A percentile compares a stretch with the other conserved stretches of the same genome.
phyloP scores from a whole-genome alignment of 2,329 filamentous ascomycete genomes.

The Pseudomassariella vexata region DNA sequence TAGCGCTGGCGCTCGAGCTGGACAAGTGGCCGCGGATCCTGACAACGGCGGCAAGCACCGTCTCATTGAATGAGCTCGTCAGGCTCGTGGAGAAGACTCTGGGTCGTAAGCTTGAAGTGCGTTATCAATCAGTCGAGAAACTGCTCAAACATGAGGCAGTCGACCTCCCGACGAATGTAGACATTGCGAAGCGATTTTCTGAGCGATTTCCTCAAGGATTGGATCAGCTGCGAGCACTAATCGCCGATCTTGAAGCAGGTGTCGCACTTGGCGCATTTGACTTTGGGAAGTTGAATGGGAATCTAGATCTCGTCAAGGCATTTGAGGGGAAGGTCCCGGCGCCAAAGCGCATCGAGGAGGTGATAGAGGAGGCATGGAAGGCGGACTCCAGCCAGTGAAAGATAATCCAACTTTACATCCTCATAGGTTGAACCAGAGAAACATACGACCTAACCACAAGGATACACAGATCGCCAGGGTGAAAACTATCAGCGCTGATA shows the following conservation, averaged over 20 bases:
- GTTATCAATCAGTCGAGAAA: constrained; percentile 18
- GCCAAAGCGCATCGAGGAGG: constrained; percentile 11
- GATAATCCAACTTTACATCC: neutral
- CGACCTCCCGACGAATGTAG: constrained; percentile 20
- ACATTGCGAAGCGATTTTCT: constrained; percentile 16
- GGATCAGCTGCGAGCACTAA: constrained; percentile 17
- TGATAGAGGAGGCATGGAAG: constrained; percentile 14
- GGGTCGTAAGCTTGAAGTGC: constrained; percentile 17
- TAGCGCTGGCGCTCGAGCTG: constrained; percentile 22
- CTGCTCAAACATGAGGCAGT: constrained; percentile 15
- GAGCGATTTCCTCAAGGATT: constrained; percentile 20
- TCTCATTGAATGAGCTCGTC: constrained; percentile 24
- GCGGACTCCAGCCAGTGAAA: constrained; percentile 1
- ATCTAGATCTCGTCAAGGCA: constrained; percentile 15
- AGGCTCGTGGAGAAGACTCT: constrained; percentile 13
- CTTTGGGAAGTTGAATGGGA: constrained; percentile 11
- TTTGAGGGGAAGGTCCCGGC: constrained; percentile 12
- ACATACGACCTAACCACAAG: too few relatives aligned
- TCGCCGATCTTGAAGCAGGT: constrained; percentile 24
- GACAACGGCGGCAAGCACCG: constrained; percentile 19
- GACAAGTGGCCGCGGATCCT: constrained; percentile 23
- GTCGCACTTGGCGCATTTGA: constrained; percentile 25
- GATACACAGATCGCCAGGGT: too few relatives aligned
- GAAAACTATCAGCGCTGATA: too few relatives aligned
- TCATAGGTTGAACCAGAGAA: too few relatives aligned